phyloP scores from a whole-genome alignment of 257 asterid genomes.

The Fraxinus excelsior region DNA sequence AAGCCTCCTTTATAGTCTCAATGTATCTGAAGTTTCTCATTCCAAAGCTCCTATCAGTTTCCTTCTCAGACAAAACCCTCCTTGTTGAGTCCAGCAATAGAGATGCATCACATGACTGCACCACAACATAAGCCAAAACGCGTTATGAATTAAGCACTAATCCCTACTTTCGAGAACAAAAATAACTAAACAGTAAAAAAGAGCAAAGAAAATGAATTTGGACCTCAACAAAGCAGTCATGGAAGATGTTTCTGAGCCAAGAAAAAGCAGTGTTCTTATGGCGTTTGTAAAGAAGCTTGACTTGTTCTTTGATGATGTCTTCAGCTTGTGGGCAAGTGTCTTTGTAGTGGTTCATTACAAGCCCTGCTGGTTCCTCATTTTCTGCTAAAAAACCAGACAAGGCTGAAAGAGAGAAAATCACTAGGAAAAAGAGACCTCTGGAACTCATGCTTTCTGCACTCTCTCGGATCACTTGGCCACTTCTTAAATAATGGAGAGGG shows the following conservation, averaged over 20 bases:
- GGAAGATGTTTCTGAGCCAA: conserved; percentile 98
- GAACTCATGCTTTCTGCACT: conserved; percentile 33
- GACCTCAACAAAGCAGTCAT: conserved; percentile 97
- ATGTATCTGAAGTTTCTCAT: conserved; percentile 95
- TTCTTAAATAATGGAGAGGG: conserved; percentile 24
- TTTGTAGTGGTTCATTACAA: conserved; percentile 68
- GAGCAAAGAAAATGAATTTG: background rate
- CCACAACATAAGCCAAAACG: background rate
- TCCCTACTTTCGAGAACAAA: background rate
- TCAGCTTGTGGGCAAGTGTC: conserved; percentile 98
- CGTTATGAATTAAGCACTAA: background rate
- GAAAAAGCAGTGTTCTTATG: conserved; percentile 99
- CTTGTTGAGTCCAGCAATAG: conserved; percentile 90
- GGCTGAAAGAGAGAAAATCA: conserved; percentile 37
- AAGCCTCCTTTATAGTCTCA: conserved; percentile 82
- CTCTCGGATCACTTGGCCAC: background rate
- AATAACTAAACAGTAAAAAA: background rate
- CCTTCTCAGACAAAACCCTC: conserved; percentile 86
- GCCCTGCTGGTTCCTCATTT: conserved; percentile 46
- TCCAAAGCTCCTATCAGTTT: conserved; percentile 90
- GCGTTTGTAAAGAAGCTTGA: conserved; percentile 88
- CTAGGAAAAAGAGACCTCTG: conserved; percentile 48
- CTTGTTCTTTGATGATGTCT: conserved; percentile 87
- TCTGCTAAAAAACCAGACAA: conserved; percentile 41
- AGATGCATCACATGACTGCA: conserved; percentile 97